These are phyloP conservation scores for Chaetomium fimeti DNA, from an alignment of 495 filamentous ascomycete species.

Conservation along the genomic window DNA sequence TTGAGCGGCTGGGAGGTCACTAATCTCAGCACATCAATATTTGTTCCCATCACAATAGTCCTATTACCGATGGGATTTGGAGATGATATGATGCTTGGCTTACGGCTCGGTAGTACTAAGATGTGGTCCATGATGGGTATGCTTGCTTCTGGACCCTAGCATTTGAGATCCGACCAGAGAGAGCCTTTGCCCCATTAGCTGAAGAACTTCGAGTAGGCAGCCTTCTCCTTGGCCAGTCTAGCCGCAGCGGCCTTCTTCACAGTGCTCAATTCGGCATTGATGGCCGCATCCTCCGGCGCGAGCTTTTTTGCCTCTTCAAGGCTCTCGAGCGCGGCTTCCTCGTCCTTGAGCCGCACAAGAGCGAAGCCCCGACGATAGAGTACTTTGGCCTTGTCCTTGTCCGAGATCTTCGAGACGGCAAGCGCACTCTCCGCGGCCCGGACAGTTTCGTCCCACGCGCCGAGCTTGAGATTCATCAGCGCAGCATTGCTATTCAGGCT, in stretches of 20 bases:
- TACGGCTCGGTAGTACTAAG: background rate
- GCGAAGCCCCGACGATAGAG: conserved; percentile 79
- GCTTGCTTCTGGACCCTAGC: background rate
- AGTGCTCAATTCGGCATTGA: conserved; percentile 67
- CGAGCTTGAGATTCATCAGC: conserved; percentile 72
- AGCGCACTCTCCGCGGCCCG: conserved; percentile 72
- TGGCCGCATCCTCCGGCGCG: conserved; percentile 71
- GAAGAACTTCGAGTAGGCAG: conserved; percentile 87
- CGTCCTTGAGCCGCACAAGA: conserved; percentile 71
- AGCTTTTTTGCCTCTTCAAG: conserved; percentile 73
- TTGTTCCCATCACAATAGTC: background rate
- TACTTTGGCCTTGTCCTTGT: conserved; percentile 85
- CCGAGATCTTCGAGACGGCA: conserved; percentile 59
- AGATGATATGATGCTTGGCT: background rate
- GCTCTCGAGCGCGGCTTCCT: conserved; percentile 76
- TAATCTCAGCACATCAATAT: background rate
- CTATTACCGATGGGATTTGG: background rate
- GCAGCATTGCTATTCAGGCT: conserved; percentile 46
- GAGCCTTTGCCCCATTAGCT: conserved; percentile 25
- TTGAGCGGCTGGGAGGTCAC: background rate
- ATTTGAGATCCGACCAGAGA: background rate
- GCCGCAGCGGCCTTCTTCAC: conserved; percentile 74
- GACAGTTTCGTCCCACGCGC: conserved; percentile 64
- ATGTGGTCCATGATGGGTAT: background rate
- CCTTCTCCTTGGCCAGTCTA: conserved; percentile 81